Evolutionary conservation across 1,284 basidiomycete genomes (phyloP).

Genomic region (Apiotrichum laibachii): DNA sequence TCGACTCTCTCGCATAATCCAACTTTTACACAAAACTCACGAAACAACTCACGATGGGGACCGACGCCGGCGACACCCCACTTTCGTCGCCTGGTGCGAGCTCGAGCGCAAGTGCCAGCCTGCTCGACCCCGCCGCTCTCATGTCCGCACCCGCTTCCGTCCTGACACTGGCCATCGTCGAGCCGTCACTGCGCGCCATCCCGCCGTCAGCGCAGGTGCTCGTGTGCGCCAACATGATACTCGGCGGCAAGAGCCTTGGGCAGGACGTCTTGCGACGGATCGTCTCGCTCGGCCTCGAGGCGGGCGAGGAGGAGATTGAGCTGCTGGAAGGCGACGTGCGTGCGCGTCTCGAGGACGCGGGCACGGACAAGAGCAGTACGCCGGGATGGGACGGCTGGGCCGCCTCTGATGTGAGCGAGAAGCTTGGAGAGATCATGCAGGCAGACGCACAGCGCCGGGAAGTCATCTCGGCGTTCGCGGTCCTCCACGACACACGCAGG

Average conservation of each 20-base stretch:
- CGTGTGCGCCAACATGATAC: conserved; percentile 21
- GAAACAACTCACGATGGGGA: too few species aligned
- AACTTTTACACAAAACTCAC: too few species aligned
- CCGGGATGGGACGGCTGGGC: conserved; percentile 6
- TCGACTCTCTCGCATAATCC: too few species aligned
- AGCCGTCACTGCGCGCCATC: conserved; percentile 9
- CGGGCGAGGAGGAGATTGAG: conserved; percentile 12
- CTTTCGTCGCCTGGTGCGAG: too few species aligned
- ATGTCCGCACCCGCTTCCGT: conserved; percentile 6
- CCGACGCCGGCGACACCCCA: too few species aligned
- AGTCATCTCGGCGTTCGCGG: conserved; percentile 12
- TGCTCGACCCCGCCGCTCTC: conserved; percentile 9
- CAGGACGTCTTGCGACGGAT: conserved; percentile 31
- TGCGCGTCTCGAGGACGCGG: conserved; percentile 5
- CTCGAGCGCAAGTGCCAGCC: too few species aligned
- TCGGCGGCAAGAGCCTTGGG: conserved; percentile 15
- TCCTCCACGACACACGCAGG: conserved; percentile 16
- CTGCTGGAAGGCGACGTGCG: conserved; percentile 22
- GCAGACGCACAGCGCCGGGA: conserved; percentile 10
- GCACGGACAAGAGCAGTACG: background rate
- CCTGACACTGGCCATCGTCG: conserved; percentile 6
- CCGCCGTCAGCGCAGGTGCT: conserved; percentile 5
- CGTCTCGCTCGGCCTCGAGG: conserved; percentile 31
- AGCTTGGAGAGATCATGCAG: conserved; percentile 2
- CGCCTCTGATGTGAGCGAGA: background rate